Evolutionary conservation across 2,329 filamentous ascomycete genomes (phyloP).

Genomic region (Arachnomyces sp.): DNA sequence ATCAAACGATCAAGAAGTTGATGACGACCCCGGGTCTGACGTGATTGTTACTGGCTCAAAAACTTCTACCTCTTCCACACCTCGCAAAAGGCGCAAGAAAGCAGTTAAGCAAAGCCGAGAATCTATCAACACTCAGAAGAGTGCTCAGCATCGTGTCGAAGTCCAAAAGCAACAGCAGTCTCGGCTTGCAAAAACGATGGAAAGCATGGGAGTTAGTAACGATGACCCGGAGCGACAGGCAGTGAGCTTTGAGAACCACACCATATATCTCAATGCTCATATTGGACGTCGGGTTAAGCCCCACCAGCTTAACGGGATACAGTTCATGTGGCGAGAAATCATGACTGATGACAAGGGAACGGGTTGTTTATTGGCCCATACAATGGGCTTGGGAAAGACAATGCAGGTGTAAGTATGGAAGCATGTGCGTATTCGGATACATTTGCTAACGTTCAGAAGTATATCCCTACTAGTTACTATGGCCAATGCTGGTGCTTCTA

Average conservation of each 20-base stretch:
- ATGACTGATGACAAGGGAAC: conserved; percentile 55
- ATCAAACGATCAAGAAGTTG: neutral
- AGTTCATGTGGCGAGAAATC: conserved; percentile 83
- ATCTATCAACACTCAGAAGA: conserved; percentile 47
- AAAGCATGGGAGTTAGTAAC: conserved; percentile 24
- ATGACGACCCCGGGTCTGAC: conserved; percentile 3
- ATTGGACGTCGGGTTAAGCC: conserved; percentile 62
- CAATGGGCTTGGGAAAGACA: conserved; percentile 88
- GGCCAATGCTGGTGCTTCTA: conserved; percentile 54
- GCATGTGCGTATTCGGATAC: neutral
- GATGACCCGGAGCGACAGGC: conserved; percentile 38
- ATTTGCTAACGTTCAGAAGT: conserved; percentile 20
- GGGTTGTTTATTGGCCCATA: conserved; percentile 77
- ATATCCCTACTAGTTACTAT: conserved; percentile 75
- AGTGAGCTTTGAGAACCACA: conserved; percentile 38
- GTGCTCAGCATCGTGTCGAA: conserved; percentile 45
- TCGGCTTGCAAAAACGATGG: conserved; percentile 23
- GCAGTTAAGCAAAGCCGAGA: conserved; percentile 41
- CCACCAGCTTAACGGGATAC: conserved; percentile 73
- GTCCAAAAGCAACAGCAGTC: conserved; percentile 47
- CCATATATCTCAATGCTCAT: conserved; percentile 48
- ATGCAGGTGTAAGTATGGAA: conserved; percentile 60
- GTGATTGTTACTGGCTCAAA: conserved; percentile 13
- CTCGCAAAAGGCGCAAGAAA: conserved; percentile 41
- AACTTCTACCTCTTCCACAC: conserved; percentile 22